phyloP scores from a whole-genome alignment of 805 yeast genomes.

The Blastobotrys attinorum region DNA sequence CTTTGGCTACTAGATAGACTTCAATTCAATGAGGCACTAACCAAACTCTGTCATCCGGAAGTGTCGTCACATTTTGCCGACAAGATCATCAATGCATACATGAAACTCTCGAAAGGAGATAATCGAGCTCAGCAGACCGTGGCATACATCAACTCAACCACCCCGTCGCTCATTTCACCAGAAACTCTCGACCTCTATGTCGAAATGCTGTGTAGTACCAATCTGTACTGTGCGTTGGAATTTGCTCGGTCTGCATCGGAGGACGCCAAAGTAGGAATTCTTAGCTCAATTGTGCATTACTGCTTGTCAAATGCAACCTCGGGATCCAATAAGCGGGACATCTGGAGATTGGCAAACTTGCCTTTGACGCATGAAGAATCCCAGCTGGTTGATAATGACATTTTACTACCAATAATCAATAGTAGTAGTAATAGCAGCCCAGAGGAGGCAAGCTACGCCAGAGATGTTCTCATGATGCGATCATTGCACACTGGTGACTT shows the following conservation, averaged over 20 bases:
- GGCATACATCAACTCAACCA: conserved; percentile 10
- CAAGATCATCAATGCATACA: conserved; percentile 8
- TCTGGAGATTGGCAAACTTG: conserved; percentile 18
- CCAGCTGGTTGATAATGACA: conserved; percentile 5
- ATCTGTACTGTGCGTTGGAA: conserved; percentile 11
- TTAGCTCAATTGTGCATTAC: conserved; percentile 8
- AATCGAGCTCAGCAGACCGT: conserved; percentile 4
- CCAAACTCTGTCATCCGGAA: conserved; percentile 14
- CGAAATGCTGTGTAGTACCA: conserved; percentile 10
- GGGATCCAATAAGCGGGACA: conserved; percentile 7
- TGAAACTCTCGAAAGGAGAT: not conserved
- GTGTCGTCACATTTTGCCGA: conserved; percentile 11
- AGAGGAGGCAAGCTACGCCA: conserved; percentile 9
- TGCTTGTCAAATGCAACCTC: conserved; percentile 3
- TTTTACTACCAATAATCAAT: conserved; percentile 6
- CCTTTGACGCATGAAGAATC: conserved; percentile 12
- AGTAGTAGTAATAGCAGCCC: conserved; percentile 1
- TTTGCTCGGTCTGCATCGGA: conserved; percentile 13
- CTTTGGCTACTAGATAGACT: conserved; percentile 17
- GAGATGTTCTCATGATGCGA: conserved; percentile 15
- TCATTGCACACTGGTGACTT: conserved; percentile 14
- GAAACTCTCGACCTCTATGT: conserved; percentile 10
- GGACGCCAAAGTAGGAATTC: conserved; percentile 4
- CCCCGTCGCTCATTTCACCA: conserved; percentile 6
- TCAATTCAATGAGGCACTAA: conserved; percentile 10